Evolutionary conservation across 306 rosid genomes (phyloP).

Genomic region (Argentina anserina): DNA sequence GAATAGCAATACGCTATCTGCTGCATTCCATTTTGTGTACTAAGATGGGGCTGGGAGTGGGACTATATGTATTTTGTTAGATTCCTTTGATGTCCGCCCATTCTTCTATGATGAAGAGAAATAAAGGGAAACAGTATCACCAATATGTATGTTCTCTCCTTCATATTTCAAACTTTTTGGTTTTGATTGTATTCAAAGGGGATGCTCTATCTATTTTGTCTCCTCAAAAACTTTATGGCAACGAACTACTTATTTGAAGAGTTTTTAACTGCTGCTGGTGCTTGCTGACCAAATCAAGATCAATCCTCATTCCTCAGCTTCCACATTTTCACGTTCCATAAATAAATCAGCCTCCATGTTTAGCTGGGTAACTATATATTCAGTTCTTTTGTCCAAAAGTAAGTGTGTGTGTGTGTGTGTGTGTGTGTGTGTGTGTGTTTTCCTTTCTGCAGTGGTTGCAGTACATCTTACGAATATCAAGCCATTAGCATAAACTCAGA

Average conservation of each 20-base stretch:
- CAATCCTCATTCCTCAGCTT: not conserved
- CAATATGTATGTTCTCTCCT: not conserved
- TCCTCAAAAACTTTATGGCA: not conserved
- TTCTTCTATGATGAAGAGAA: not conserved
- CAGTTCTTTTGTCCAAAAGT: too few relatives aligned
- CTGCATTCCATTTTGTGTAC: not conserved
- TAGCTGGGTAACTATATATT: not conserved
- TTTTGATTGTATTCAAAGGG: not conserved
- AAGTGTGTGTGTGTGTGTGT: too few relatives aligned
- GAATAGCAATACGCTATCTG: not conserved
- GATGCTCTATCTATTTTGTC: not conserved
- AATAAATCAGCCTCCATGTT: not conserved
- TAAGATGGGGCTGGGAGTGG: not conserved
- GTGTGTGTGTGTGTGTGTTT: too few relatives aligned
- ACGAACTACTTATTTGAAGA: not conserved
- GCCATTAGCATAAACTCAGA: not conserved
- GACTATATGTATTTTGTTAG: not conserved
- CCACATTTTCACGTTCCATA: not conserved
- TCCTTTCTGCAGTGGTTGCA: not conserved
- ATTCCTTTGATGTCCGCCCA: not conserved
- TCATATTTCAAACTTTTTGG: not conserved
- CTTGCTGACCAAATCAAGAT: constrained; percentile 4
- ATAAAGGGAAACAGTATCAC: constrained; percentile 1
- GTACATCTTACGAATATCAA: not conserved
- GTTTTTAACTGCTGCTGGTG: not conserved